Percentiles rank a stretch among this genome's conserved stretches.
Evolutionary conservation across 768 basidiomycete genomes (phyloP).

Genomic region (Solioccasus polychromus): DNA sequence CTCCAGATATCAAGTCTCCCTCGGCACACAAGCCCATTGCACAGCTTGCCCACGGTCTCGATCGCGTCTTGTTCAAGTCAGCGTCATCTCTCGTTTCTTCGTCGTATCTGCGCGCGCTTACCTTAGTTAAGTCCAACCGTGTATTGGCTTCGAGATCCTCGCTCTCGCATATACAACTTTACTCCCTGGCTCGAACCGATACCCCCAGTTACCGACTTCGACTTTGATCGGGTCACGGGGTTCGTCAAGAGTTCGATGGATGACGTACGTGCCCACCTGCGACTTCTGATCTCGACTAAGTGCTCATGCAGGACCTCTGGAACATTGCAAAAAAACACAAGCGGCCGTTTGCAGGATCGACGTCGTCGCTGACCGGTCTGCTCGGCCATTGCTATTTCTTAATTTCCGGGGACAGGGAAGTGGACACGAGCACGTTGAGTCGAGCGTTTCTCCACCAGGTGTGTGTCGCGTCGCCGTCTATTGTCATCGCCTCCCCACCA

Average conservation of each 20-base stretch:
- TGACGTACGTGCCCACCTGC: slow-evolving; percentile 44
- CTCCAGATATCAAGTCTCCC: slow-evolving; percentile 46
- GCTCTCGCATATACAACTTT: slow-evolving; percentile 86
- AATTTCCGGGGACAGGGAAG: slow-evolving; percentile 65
- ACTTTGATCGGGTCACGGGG: slow-evolving; percentile 68
- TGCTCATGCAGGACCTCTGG: slow-evolving; percentile 54
- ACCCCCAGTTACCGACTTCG: slow-evolving; percentile 79
- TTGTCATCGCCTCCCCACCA: too few relatives aligned
- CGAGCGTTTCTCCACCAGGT: slow-evolving; percentile 59
- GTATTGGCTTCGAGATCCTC: slow-evolving; percentile 84
- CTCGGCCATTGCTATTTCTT: slow-evolving; percentile 87
- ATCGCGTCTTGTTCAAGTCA: slow-evolving; percentile 75
- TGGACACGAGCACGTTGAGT: slow-evolving; percentile 64
- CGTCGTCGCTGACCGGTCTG: slow-evolving; percentile 83
- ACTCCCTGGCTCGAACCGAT: slow-evolving; percentile 66
- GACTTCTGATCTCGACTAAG: background rate
- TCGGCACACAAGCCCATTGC: slow-evolving; percentile 55
- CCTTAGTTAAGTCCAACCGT: slow-evolving; percentile 66
- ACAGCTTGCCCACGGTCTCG: slow-evolving; percentile 60
- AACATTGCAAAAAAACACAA: slow-evolving; percentile 55
- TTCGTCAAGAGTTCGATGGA: slow-evolving; percentile 83
- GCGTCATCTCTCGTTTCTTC: slow-evolving; percentile 21
- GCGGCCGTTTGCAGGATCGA: slow-evolving; percentile 77
- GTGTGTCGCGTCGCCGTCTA: slow-evolving; percentile 15
- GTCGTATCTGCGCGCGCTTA: background rate